Conservation (phyloP, 139 green algal genomes). For the Edaphochlamys debaryana region DNA sequence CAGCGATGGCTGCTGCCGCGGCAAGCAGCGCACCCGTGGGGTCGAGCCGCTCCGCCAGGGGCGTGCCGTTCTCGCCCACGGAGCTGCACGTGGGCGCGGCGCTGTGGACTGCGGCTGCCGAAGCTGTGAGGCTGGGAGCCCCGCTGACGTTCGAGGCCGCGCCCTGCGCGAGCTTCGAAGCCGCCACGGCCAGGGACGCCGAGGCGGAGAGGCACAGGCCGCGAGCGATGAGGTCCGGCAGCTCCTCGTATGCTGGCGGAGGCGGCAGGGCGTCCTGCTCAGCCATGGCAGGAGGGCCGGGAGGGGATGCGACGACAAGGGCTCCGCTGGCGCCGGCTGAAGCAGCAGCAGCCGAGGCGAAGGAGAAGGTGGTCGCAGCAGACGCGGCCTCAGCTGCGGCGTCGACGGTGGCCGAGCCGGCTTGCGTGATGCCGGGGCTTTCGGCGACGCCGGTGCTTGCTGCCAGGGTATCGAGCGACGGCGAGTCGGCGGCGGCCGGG, state of each 20-base stretch:
- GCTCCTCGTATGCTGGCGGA: slow-evolving; percentile 15
- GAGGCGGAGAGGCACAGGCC: slow-evolving; percentile 16
- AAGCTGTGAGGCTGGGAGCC: not conserved
- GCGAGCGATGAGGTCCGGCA: slow-evolving; percentile 18
- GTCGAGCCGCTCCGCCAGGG: not conserved
- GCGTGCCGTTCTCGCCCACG: slow-evolving; percentile 8
- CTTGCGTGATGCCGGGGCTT: not conserved
- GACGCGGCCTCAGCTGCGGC: not conserved
- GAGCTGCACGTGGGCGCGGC: not conserved
- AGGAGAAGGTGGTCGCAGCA: not conserved
- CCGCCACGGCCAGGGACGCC: no score
- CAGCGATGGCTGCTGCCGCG: no score
- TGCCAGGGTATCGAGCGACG: not conserved
- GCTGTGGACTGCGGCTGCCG: not conserved
- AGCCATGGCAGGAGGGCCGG: not conserved
- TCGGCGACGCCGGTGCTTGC: no score
- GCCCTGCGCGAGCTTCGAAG: no score
- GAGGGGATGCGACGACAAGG: no score
- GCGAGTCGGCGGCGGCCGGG: not conserved
- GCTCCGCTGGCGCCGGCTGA: no score
- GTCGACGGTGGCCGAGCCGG: not conserved
- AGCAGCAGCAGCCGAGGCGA: not conserved
- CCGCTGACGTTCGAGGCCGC: no score
- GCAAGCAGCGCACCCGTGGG: no score
- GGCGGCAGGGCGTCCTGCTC: not conserved